A percentile compares a stretch with the other conserved stretches of the same genome.
Evolutionary conservation across 148 eudicot species (phyloP).

Genomic region (Silene conica): DNA sequence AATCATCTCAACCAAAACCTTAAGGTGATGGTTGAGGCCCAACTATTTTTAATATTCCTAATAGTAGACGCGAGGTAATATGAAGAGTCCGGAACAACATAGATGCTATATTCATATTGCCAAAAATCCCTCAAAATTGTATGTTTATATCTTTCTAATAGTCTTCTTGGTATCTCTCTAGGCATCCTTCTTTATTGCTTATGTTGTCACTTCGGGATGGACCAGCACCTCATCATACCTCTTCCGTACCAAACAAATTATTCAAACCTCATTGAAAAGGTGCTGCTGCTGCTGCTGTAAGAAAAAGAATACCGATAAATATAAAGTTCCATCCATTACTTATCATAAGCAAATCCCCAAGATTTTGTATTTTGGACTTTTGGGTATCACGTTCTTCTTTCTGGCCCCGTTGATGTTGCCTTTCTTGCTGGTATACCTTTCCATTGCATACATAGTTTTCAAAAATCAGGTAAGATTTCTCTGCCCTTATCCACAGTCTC

Average conservation of each 20-base stretch:
- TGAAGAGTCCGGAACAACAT: too few relatives aligned
- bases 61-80: too few relatives aligned
- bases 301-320: conserved; percentile 25
- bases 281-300: conserved; percentile 43
- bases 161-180: conserved; percentile 22
- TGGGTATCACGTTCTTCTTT: conserved; percentile 67
- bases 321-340: conserved; percentile 41
- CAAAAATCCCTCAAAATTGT: not conserved
- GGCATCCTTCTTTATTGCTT: conserved; percentile 74
- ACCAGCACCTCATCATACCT: conserved; percentile 60
- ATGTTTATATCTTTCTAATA: not conserved
- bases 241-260: conserved; percentile 42
- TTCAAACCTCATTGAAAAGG: conserved; percentile 36
- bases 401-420: conserved; percentile 69
- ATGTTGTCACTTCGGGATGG: conserved; percentile 75
- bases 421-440: conserved; percentile 55
- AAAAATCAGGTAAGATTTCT: conserved; percentile 54
- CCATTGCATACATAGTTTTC: conserved; percentile 52
- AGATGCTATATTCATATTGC: not conserved
- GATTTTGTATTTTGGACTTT: conserved; percentile 58
- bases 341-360: conserved; percentile 58
- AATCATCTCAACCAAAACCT: too few relatives aligned
- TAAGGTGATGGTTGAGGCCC: too few relatives aligned
- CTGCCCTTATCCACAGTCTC: not conserved
- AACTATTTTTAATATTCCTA: too few relatives aligned